Evolutionary conservation across 1,139 yeast genomes (phyloP), one percentile per base, ranked within the genome.

Genomic region (Pneumocystis murina): DNA sequence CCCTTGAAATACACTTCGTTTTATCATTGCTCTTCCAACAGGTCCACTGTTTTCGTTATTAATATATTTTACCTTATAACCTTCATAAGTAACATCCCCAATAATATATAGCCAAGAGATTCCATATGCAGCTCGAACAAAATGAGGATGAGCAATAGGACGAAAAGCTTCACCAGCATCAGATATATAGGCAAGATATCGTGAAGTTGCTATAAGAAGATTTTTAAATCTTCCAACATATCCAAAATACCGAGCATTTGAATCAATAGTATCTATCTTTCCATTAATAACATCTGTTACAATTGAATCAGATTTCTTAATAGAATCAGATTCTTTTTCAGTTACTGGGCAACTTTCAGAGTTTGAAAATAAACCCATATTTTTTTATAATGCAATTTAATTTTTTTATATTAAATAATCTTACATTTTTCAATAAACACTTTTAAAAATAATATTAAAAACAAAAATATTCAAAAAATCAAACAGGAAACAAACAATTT

Each of bases 131-230:
- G 82, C 69, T 30, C 77, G 79, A 24, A 87, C 94, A 43, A 84
- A 66, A 57, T 70, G 70, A 0, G 94, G 91, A 70, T 84, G 86
- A 7, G 89, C 92, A 24, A 87, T 86, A 0, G 95, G 95, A 64
- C 95, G 79, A 75, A 87, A 87, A n/a, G 92, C 86, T 72, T 87
- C 95, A 33, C 95, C 95, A 68, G 87, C 84, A 24, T 14, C 95
- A 0, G 92, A 86, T 6, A 95, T 87, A 73, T 87, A 87, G 1
- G 95, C 95, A 35, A 87, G 88, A 71, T 87, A 87, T 69, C 95
- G 76, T 71, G 61, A 41, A 17, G 61, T 48, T 28, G 54, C 59
- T 36, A 62, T 28, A 43, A 62, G 14, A 48, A 61, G 38, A 8
- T 62, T 60, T 38, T 61, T 62, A 17, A 62, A 62, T 24, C 65